Percentiles rank a stretch among this genome's conserved stretches.
Evolutionary conservation across 495 filamentous ascomycete species (phyloP).

Genomic region (Aspergillus sparsus): DNA sequence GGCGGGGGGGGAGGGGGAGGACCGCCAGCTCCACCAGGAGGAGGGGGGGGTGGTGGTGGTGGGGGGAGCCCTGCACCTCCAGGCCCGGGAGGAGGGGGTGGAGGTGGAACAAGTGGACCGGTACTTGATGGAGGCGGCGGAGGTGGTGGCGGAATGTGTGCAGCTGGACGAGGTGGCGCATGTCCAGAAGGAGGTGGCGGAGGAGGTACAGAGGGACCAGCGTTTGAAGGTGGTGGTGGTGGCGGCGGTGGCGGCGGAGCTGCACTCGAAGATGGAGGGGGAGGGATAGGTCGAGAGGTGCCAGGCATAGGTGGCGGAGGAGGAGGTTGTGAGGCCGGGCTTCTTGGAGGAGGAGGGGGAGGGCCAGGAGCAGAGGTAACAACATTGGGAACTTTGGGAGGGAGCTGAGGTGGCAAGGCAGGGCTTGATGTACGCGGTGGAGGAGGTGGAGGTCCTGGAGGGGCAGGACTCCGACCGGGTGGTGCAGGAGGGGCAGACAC

Average conservation of each 20-base stretch:
- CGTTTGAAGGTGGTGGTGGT: slow-evolving; percentile 53
- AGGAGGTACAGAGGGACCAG: slow-evolving; percentile 24
- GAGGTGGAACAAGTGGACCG: slow-evolving; percentile 35
- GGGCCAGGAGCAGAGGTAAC: slow-evolving; percentile 44
- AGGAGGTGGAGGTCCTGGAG: slow-evolving; percentile 61
- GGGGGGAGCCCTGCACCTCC: slow-evolving; percentile 47
- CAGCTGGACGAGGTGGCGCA: slow-evolving; percentile 27
- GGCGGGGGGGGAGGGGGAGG: slow-evolving; percentile 47
- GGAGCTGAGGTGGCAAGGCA: slow-evolving; percentile 62
- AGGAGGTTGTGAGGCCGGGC: slow-evolving; percentile 46
- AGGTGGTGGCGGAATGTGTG: slow-evolving; percentile 37
- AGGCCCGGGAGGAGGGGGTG: slow-evolving; percentile 56
- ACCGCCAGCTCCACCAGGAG: slow-evolving; percentile 30
- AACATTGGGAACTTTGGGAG: slow-evolving; percentile 65
- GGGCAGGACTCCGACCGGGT: slow-evolving; percentile 62
- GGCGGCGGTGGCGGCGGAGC: slow-evolving; percentile 30
- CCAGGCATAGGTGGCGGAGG: slow-evolving; percentile 52
- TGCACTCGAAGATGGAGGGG: slow-evolving; percentile 34
- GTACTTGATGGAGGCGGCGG: slow-evolving; percentile 54
- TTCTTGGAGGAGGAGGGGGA: slow-evolving; percentile 60
- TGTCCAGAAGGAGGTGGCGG: slow-evolving; percentile 44
- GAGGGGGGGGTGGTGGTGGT: slow-evolving; percentile 38
- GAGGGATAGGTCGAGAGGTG: slow-evolving; percentile 33
- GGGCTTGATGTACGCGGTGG: slow-evolving; percentile 64
- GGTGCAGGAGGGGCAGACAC: slow-evolving; percentile 69